Conservation (phyloP, 78 protist genomes). For the Dictyostelium citrinum region DNA sequence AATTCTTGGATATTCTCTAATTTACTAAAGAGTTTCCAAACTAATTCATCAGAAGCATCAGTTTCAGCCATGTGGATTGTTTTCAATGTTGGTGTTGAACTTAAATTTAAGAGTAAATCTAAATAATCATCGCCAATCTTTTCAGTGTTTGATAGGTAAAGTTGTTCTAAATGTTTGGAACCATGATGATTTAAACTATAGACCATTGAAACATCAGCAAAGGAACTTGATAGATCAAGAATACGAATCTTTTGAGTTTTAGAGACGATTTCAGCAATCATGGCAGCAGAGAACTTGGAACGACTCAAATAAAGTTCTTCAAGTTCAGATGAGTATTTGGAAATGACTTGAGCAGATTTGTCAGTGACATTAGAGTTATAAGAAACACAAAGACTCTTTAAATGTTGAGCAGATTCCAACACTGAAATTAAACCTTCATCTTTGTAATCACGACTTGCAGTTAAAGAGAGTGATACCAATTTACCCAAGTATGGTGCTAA, state of each 20-base stretch:
- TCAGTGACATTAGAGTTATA: conserved; percentile 1
- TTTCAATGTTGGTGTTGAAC: background rate
- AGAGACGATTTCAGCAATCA: conserved; percentile 15
- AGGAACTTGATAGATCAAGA: background rate
- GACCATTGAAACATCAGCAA: background rate
- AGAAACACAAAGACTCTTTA: background rate
- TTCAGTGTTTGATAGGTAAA: background rate
- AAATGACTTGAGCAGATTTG: background rate
- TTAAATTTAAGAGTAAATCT: background rate
- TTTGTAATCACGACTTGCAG: background rate
- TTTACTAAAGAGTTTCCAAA: conserved; percentile 36
- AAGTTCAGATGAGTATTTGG: background rate
- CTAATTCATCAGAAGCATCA: background rate
- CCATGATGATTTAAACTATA: conserved; percentile 31
- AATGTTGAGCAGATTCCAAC: background rate
- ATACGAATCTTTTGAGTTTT: background rate
- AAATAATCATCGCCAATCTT: background rate
- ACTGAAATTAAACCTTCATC: conserved; percentile 25
- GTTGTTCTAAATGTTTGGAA: background rate
- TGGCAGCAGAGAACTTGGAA: background rate
- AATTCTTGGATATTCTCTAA: background rate
- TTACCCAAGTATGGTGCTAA: conserved; percentile 38
- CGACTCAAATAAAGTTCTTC: background rate
- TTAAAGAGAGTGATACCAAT: background rate
- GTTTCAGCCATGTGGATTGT: background rate